A percentile compares a stretch with the other conserved stretches of the same genome.
phyloP scores from a whole-genome alignment of 208 protist species.

The Leishmania amazonensis region DNA sequence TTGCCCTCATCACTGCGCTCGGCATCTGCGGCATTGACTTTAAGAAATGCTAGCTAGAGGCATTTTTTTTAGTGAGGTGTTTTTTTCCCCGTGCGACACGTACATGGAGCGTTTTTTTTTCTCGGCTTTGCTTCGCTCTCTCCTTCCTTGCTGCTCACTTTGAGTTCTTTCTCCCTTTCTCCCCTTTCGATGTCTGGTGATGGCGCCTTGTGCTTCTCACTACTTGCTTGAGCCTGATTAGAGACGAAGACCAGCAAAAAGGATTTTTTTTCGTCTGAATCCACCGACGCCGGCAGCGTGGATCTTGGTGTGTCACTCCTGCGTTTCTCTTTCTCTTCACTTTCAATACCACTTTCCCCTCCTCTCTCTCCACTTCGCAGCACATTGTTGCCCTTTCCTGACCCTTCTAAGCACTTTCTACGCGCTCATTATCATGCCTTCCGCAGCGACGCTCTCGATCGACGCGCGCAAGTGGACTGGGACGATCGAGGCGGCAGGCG shows the following conservation, averaged over 20 bases:
- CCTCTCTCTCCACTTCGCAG: neutral
- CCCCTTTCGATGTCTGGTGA: neutral
- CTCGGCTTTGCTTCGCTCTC: neutral
- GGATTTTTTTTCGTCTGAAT: neutral
- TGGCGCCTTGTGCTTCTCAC: neutral
- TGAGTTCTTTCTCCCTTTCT: neutral
- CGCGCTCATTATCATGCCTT: conserved; percentile 7
- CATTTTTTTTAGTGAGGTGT: neutral
- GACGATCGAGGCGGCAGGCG: conserved; percentile 50
- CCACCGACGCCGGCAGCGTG: neutral
- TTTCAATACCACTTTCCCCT: neutral
- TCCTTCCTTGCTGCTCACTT: neutral
- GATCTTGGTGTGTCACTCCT: neutral
- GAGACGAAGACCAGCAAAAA: neutral
- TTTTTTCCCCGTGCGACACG: neutral
- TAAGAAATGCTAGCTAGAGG: conserved; percentile 51
- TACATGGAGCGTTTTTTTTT: neutral
- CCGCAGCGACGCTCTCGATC: conserved; percentile 38
- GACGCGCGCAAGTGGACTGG: conserved; percentile 70
- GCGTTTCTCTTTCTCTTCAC: neutral
- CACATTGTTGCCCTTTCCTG: neutral
- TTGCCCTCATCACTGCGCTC: conserved; percentile 68
- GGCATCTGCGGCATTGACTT: conserved; percentile 70
- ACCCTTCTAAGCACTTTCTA: neutral
- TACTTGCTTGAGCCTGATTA: neutral